Evolutionary conservation across 805 yeast genomes (phyloP).

Genomic region (Barnettozyma siamensis): DNA sequence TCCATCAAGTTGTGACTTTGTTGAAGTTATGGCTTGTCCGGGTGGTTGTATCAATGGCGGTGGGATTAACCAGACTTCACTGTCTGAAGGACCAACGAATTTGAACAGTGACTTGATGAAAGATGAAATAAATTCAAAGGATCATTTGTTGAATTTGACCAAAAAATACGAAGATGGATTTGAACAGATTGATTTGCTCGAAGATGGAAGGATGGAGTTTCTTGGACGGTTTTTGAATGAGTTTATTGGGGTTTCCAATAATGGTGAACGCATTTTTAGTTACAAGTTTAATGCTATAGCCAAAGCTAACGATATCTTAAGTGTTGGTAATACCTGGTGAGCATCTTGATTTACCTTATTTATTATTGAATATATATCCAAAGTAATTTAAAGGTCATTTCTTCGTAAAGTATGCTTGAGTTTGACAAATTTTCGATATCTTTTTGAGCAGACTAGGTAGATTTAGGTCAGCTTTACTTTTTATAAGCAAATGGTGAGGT

Average conservation of each 20-base stretch:
- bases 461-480: no score
- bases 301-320: conserved; percentile 44
- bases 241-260: conserved; percentile 28
- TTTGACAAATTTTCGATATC: no score
- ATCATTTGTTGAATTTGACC: conserved; percentile 25
- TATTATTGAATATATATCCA: no score
- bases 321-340: conserved; percentile 54
- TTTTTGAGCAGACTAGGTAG: no score
- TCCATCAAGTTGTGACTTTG: conserved; percentile 66
- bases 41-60: conserved; percentile 98
- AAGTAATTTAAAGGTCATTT: no score
- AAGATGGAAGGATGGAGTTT: conserved; percentile 2
- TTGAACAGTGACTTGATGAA: conserved; percentile 7
- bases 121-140: conserved; percentile 21
- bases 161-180: conserved; percentile 29
- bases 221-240: conserved; percentile 29
- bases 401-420: no score
- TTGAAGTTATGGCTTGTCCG: conserved; percentile 98
- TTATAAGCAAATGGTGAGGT: no score
- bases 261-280: conserved; percentile 35
- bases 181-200: conserved; percentile 27
- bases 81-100: conserved; percentile 1
- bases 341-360: neutral
- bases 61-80: conserved; percentile 47
- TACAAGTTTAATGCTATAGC: conserved; percentile 48